Evolutionary conservation across 1,139 yeast genomes (phyloP), one percentile per base, ranked within the genome.

Genomic region (Scheffersomyces titani): DNA sequence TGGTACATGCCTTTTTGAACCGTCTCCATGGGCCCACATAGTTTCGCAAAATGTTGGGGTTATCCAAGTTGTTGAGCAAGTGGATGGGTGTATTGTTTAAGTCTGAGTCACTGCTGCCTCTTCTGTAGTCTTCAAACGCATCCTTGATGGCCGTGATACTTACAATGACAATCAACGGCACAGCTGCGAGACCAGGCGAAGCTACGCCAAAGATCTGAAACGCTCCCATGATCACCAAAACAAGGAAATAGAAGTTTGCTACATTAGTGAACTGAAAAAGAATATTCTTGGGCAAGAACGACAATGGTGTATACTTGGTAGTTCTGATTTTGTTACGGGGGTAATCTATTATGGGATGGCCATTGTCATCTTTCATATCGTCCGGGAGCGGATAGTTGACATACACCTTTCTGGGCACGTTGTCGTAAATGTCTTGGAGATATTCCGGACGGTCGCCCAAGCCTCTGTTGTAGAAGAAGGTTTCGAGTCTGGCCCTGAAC

Each of bases 251-350:
- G 52, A 88, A 75, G 73, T 94, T 94, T 54, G 99, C 99, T 62
- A 93, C 87, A 70, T 93, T 94, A 59, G 85, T 86, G 72, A 94
- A 93, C 74, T 94, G 98, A 63, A 81, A 82, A 57, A 78, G 70
- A 51, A 94, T 72, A 71, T 94, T 93, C 73, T 92, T 92, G 16
- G 98, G 98, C 51, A 94, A 68, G 66, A 94, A 94, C 5, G 96
- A 78, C 53, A 94, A 69, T 5, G 98, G 97, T 9, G 98, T 93
- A 72, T 94, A 94, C 73, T 92, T 93, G 4, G 99, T 92, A 1
- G 99, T 93, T 76, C 98, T 88, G 65, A 94, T 92, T 73, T 94
- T 94, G 76, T 94, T 94, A 70, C 97, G 83, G 2, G 96, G 87
- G 70, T 88, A 94, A 16, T 68, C 62, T 11, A 74, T 67, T 5